Evolutionary conservation across 2,329 filamentous ascomycete species (phyloP).

Genomic region (Scedosporium boydii): DNA sequence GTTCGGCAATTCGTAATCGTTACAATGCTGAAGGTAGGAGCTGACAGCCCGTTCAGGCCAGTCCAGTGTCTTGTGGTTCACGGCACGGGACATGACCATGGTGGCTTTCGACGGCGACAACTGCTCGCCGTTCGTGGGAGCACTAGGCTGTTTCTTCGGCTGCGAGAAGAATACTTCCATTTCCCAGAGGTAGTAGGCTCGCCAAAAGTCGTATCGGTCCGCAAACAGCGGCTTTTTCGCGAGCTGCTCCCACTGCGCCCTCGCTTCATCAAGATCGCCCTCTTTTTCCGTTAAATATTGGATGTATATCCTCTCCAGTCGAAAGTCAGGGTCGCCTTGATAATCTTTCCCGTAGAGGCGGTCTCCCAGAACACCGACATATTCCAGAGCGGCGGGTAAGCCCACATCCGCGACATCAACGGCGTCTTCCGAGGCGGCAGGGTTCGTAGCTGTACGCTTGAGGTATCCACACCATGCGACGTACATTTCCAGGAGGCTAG

Average conservation of each 20-base stretch:
- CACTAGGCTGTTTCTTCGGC: constrained; percentile 37
- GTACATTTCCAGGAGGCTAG: constrained; percentile 83
- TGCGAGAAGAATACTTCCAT: constrained; percentile 53
- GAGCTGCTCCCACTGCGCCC: constrained; percentile 67
- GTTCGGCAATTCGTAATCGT: constrained; percentile 76
- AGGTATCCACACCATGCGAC: constrained; percentile 92
- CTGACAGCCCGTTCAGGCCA: constrained; percentile 70
- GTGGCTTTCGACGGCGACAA: constrained; percentile 58
- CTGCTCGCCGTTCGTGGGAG: not conserved
- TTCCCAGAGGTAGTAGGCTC: constrained; percentile 87
- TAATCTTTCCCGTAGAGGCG: constrained; percentile 64
- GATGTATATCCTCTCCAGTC: constrained; percentile 84
- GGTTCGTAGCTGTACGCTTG: constrained; percentile 71
- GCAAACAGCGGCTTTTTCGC: constrained; percentile 53
- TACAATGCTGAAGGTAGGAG: constrained; percentile 69
- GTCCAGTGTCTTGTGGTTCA: constrained; percentile 53
- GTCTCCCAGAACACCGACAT: constrained; percentile 71
- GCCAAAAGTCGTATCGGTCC: constrained; percentile 87
- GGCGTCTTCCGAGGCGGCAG: constrained; percentile 68
- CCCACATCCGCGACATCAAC: constrained; percentile 85
- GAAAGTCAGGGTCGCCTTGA: constrained; percentile 79
- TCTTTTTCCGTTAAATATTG: constrained; percentile 84
- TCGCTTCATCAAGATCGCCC: constrained; percentile 65
- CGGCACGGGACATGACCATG: constrained; percentile 63
- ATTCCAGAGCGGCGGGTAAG: constrained; percentile 75